Conservation (phyloP, 2,329 filamentous ascomycete genomes). For the Chrysosporium keratinophilum region DNA sequence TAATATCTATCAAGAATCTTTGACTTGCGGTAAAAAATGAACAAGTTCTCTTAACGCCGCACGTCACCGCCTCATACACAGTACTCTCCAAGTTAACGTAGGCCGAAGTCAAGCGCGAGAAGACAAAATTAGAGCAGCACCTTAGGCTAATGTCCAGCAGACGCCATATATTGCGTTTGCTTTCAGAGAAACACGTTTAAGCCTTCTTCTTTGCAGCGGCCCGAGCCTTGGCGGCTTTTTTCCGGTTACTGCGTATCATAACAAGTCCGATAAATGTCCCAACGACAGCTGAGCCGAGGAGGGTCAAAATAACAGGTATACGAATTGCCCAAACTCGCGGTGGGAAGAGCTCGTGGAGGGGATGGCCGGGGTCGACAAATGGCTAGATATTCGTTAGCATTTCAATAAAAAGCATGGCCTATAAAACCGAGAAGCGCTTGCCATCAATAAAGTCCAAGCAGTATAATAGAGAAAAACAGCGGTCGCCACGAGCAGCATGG, state of each 20-base stretch:
- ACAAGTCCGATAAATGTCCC: slow-evolving; percentile 92
- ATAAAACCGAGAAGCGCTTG: slow-evolving; percentile 36
- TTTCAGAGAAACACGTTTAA: slow-evolving; percentile 31
- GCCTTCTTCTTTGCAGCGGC: slow-evolving; percentile 78
- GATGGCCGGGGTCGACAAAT: slow-evolving; percentile 91
- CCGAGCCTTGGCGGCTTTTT: slow-evolving; percentile 91
- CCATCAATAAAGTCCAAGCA: slow-evolving; percentile 95
- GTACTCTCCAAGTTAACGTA: neutral
- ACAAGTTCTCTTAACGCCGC: neutral
- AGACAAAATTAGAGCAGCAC: neutral
- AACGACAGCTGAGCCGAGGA: slow-evolving; percentile 84
- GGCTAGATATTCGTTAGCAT: slow-evolving; percentile 48
- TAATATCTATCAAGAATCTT: neutral
- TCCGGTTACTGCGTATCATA: slow-evolving; percentile 97
- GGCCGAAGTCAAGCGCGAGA: neutral
- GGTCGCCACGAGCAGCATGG: slow-evolving; percentile 64
- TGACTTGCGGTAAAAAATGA: neutral
- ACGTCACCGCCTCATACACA: neutral
- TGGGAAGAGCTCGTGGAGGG: slow-evolving; percentile 88
- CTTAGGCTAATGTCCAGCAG: too few relatives aligned
- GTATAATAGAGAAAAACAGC: slow-evolving; percentile 84
- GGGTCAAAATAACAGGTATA: slow-evolving; percentile 90
- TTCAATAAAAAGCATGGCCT: neutral
- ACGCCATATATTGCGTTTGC: too few relatives aligned
- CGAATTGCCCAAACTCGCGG: slow-evolving; percentile 98